Evolutionary conservation across 805 yeast species (phyloP).

Genomic region (Candida anglica): DNA sequence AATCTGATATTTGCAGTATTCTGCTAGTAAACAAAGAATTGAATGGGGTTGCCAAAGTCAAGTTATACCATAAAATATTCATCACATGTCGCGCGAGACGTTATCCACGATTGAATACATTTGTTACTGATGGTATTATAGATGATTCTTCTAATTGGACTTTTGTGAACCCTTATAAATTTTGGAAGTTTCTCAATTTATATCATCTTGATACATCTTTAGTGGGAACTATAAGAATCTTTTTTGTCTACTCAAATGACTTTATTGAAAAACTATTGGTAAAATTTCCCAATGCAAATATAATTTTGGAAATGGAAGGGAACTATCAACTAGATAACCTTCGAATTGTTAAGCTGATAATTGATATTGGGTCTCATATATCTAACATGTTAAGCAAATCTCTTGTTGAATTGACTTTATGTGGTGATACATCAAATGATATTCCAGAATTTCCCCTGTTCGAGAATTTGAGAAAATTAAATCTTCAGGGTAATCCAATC

Average conservation of each 20-base stretch:
- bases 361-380: too few relatives aligned
- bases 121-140: too few relatives aligned
- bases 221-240: constrained; percentile 1
- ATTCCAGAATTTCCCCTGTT: not conserved
- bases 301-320: too few relatives aligned
- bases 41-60: constrained; percentile 2
- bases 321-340: too few relatives aligned
- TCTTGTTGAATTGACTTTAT: not conserved
- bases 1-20: constrained; percentile 6
- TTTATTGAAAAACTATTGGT: too few relatives aligned
- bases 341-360: too few relatives aligned
- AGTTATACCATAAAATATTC: constrained; percentile 5
- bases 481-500: constrained; percentile 3
- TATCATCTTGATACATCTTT: constrained; percentile 3
- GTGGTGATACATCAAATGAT: not conserved
- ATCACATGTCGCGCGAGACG: too few relatives aligned
- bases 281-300: too few relatives aligned
- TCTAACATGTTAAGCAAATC: too few relatives aligned
- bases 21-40: constrained; percentile 3
- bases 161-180: constrained; percentile 1
- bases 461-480: not conserved
- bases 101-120: too few relatives aligned
- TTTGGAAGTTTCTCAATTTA: constrained; percentile 5
- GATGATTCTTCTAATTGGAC: constrained; percentile 5
- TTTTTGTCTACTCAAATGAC: too few relatives aligned